A percentile compares a stretch with the other conserved stretches of the same genome.
phyloP scores from a whole-genome alignment of 805 yeast species.

The Yamadazyma olivae region DNA sequence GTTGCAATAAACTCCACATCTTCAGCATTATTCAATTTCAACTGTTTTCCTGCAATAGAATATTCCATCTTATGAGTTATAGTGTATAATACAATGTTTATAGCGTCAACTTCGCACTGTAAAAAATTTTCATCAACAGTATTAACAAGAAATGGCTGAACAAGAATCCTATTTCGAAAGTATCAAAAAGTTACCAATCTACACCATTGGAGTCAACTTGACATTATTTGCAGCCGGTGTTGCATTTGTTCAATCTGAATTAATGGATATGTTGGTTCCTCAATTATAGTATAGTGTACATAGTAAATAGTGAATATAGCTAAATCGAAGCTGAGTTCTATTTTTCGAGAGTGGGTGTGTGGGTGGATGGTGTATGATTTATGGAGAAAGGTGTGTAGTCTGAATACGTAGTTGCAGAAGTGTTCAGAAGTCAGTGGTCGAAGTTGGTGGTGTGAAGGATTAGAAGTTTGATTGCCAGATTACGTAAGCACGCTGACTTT shows the following conservation, averaged over 20 bases:
- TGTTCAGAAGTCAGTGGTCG: too few relatives aligned
- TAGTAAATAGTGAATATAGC: neutral
- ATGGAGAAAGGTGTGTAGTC: too few relatives aligned
- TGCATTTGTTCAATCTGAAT: constrained; percentile 70
- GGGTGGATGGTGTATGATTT: too few relatives aligned
- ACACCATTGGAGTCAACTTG: constrained; percentile 61
- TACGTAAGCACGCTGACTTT: too few relatives aligned
- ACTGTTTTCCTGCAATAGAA: constrained; percentile 70
- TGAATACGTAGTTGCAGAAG: too few relatives aligned
- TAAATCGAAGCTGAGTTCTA: neutral
- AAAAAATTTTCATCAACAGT: constrained; percentile 4
- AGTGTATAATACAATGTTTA: neutral
- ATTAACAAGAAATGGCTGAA: constrained; percentile 11
- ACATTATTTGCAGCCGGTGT: constrained; percentile 69
- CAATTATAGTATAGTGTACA: constrained; percentile 41
- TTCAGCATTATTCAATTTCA: constrained; percentile 67
- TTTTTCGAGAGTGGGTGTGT: too few relatives aligned
- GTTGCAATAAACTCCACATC: constrained; percentile 73
- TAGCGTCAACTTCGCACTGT: neutral
- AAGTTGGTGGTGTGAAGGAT: too few relatives aligned
- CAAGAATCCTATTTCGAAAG: constrained; percentile 40
- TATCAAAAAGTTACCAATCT: constrained; percentile 62
- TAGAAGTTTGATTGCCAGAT: too few relatives aligned
- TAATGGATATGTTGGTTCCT: constrained; percentile 81
- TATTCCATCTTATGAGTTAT: constrained; percentile 10